Evolutionary conservation across 208 protist genomes (phyloP).

Genomic region (Trypanosoma boissoni): DNA sequence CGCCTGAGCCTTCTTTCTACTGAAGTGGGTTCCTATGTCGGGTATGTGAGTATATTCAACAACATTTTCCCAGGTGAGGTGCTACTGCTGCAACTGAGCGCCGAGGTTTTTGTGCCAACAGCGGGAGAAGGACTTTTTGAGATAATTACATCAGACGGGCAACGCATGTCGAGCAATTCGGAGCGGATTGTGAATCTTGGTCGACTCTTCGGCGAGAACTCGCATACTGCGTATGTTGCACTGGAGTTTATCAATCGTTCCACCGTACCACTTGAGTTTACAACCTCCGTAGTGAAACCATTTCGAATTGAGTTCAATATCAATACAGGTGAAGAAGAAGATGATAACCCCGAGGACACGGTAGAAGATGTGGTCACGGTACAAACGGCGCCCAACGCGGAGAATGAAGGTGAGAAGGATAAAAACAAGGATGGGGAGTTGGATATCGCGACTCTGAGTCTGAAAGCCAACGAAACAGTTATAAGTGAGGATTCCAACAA

Average conservation of each 20-base stretch:
- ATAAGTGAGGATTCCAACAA: too few species aligned
- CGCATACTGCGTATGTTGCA: slow-evolving; percentile 51
- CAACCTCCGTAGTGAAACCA: slow-evolving; percentile 77
- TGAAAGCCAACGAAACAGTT: too few species aligned
- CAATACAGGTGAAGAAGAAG: slow-evolving; percentile 1
- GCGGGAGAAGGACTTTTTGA: slow-evolving; percentile 79
- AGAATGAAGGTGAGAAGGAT: not conserved
- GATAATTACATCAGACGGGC: slow-evolving; percentile 46
- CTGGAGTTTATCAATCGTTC: slow-evolving; percentile 78
- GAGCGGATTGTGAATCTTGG: slow-evolving; percentile 56
- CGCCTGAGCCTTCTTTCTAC: slow-evolving; percentile 66
- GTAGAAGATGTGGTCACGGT: not conserved
- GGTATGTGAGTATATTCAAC: slow-evolving; percentile 76
- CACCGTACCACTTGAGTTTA: slow-evolving; percentile 77
- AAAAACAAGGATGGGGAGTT: too few species aligned
- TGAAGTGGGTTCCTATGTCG: slow-evolving; percentile 78
- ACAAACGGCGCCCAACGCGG: not conserved
- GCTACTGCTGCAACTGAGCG: slow-evolving; percentile 72
- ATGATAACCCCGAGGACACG: not conserved
- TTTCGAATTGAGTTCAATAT: slow-evolving; percentile 72
- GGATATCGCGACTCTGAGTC: too few species aligned
- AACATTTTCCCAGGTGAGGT: slow-evolving; percentile 48
- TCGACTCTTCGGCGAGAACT: slow-evolving; percentile 64
- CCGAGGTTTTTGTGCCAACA: slow-evolving; percentile 67
- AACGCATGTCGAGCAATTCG: slow-evolving; percentile 28